Conservation (phyloP, 108 stramenopile genomes). For the Epithemia pelagica region DNA sequence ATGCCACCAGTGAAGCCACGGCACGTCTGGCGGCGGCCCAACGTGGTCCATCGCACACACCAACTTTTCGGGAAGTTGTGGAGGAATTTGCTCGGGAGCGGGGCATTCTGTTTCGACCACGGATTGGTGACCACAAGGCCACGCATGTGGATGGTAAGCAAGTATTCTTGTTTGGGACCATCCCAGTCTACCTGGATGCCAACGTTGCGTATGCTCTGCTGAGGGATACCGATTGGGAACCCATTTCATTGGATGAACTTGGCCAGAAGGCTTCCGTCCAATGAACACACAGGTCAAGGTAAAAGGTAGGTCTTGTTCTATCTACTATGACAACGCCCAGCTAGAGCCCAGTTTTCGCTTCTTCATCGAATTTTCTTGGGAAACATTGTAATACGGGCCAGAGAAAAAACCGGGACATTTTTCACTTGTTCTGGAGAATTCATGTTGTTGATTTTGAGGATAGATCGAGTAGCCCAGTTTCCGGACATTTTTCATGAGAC, state of each 20-base stretch:
- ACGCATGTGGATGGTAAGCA: conserved; percentile 66
- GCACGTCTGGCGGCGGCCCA: conserved; percentile 8
- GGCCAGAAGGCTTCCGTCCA: not conserved
- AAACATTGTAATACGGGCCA: not conserved
- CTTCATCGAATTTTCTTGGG: not conserved
- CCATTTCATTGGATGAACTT: conserved; percentile 34
- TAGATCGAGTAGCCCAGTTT: conserved; percentile 1
- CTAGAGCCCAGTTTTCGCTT: not conserved
- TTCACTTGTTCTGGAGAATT: not conserved
- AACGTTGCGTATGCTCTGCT: conserved; percentile 53
- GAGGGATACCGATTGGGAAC: conserved; percentile 38
- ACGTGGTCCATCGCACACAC: conserved; percentile 5
- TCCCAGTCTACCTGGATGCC: conserved; percentile 65
- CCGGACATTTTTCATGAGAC: no score
- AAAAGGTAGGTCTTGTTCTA: no score
- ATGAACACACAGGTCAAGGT: not conserved
- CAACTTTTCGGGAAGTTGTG: conserved; percentile 57
- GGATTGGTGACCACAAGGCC: conserved; percentile 36
- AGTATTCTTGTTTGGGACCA: conserved; percentile 63
- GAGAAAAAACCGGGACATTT: not conserved
- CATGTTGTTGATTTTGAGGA: not conserved
- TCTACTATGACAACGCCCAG: no score
- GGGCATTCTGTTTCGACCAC: conserved; percentile 57
- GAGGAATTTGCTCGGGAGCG: conserved; percentile 63
- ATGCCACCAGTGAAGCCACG: conserved; percentile 27